Evolutionary conservation across 2,329 filamentous ascomycete genomes (phyloP).

Genomic region (Lanzia echinophila): DNA sequence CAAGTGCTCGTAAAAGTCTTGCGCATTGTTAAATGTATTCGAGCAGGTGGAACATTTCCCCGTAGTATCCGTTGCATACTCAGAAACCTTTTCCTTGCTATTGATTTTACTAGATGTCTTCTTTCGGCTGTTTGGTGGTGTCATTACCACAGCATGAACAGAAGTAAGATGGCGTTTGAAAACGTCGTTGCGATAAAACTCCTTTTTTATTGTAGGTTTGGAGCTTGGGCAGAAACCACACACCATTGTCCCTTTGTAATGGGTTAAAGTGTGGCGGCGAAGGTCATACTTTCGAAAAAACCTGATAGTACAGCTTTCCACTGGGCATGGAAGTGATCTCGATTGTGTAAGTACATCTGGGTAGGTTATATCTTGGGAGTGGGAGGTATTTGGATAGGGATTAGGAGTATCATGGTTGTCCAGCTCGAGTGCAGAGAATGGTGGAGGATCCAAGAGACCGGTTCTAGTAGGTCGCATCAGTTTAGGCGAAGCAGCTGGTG

Average conservation of each 20-base stretch:
- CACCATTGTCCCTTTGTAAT: constrained; percentile 97
- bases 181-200: constrained; percentile 92
- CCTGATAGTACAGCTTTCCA: too few relatives aligned
- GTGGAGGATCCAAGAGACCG: too few relatives aligned
- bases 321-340: too few relatives aligned
- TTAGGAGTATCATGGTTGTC: too few relatives aligned
- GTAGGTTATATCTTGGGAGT: too few relatives aligned
- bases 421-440: too few relatives aligned
- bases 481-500: too few relatives aligned
- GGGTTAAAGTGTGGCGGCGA: too few relatives aligned
- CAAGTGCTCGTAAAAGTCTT: constrained; percentile 96
- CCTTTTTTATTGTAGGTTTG: constrained; percentile 83
- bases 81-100: constrained; percentile 50
- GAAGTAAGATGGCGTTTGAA: constrained; percentile 94
- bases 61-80: constrained; percentile 68
- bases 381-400: too few relatives aligned
- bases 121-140: constrained; percentile 81
- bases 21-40: constrained; percentile 73
- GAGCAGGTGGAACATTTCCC: constrained; percentile 92
- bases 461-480: too few relatives aligned
- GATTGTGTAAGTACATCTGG: too few relatives aligned
- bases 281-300: too few relatives aligned
- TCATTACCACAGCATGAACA: constrained; percentile 91
- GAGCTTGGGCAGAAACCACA: constrained; percentile 92
- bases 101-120: constrained; percentile 39